Conservation (phyloP, 192 early-diverging fungal genomes). For the Rhizophagus prolifer region DNA sequence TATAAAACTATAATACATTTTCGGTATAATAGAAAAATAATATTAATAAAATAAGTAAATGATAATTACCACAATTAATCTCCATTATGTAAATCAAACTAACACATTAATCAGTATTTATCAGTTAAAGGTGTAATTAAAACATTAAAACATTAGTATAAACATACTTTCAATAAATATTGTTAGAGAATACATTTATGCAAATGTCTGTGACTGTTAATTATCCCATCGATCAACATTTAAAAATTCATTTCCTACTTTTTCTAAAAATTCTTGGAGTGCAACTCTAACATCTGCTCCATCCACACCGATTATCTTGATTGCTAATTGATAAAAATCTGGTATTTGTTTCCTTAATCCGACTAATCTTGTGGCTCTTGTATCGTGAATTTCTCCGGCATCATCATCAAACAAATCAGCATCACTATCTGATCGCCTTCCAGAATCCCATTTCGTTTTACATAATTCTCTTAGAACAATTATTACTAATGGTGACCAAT, state of each 20-base stretch:
- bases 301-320: slow-evolving; percentile 45
- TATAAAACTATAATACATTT: too few species aligned
- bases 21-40: too few species aligned
- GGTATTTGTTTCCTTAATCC: slow-evolving; percentile 42
- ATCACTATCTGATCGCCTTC: neutral
- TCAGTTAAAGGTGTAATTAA: too few species aligned
- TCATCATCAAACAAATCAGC: slow-evolving; percentile 18
- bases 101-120: too few species aligned
- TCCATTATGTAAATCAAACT: too few species aligned
- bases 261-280: slow-evolving; percentile 47
- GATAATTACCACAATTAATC: too few species aligned
- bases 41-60: too few species aligned
- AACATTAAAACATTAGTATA: too few species aligned
- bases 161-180: too few species aligned
- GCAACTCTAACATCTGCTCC: slow-evolving; percentile 42
- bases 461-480: slow-evolving; percentile 44
- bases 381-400: neutral
- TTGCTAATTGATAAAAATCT: slow-evolving; percentile 42
- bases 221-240: slow-evolving; percentile 16
- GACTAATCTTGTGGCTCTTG: slow-evolving; percentile 5
- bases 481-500: slow-evolving; percentile 46
- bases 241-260: slow-evolving; percentile 35
- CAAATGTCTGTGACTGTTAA: neutral
- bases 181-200: too few species aligned
- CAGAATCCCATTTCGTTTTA: slow-evolving; percentile 32